Evolutionary conservation across 345 rosid species (phyloP).

Genomic region (Noccaea caerulescens): DNA sequence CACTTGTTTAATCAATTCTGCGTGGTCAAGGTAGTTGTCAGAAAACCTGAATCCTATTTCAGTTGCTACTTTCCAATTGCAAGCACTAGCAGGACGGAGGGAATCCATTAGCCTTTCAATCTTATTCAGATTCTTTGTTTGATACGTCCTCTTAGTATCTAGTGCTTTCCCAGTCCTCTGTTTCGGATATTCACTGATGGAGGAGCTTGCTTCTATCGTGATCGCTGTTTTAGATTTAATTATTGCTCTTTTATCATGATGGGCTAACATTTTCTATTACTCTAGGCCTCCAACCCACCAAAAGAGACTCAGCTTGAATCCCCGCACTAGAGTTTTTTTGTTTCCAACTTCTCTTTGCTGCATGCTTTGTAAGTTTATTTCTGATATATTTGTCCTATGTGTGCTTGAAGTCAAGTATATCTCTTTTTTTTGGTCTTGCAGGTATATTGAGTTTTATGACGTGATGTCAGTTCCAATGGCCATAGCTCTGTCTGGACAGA

Average conservation of each 20-base stretch:
- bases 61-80: slow-evolving; percentile 50
- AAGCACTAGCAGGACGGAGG: slow-evolving; percentile 43
- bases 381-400: slow-evolving; percentile 28
- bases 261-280: slow-evolving; percentile 63
- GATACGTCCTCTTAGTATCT: slow-evolving; percentile 25
- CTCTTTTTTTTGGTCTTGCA: slow-evolving; percentile 51
- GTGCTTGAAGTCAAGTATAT: slow-evolving; percentile 49
- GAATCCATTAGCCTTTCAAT: slow-evolving; percentile 37
- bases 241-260: slow-evolving; percentile 33
- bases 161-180: slow-evolving; percentile 29
- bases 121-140: slow-evolving; percentile 40
- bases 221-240: slow-evolving; percentile 31
- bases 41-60: slow-evolving; percentile 62
- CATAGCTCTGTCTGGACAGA: slow-evolving; percentile 88
- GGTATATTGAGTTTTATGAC: slow-evolving; percentile 94
- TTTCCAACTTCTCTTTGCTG: slow-evolving; percentile 63
- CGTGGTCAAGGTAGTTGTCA: slow-evolving; percentile 90
- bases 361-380: slow-evolving; percentile 61
- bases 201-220: slow-evolving; percentile 20
- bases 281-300: slow-evolving; percentile 61
- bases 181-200: slow-evolving; percentile 25
- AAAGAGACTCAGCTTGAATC: slow-evolving; percentile 80
- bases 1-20: slow-evolving; percentile 98
- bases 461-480: slow-evolving; percentile 97
- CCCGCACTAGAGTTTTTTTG: slow-evolving; percentile 66